These are phyloP conservation scores for Agapanthus africanus DNA, from an alignment of 106 monocot genomes.

Conservation along the genomic window DNA sequence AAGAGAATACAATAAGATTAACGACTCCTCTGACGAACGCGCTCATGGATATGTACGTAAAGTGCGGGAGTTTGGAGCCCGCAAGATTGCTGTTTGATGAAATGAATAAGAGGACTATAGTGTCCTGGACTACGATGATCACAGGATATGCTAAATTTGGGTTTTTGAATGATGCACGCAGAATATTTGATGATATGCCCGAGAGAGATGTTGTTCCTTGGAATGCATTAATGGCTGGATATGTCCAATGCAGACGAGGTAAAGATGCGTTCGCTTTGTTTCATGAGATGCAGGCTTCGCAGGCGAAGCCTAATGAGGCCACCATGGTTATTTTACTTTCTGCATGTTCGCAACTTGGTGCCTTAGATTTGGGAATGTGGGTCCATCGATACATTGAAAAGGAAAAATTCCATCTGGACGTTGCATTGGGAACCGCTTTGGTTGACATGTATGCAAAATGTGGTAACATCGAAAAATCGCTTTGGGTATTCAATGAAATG, in stretches of 20 bases:
- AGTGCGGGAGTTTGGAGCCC: conserved; percentile 35
- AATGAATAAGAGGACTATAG: conserved; percentile 21
- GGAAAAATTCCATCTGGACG: conserved; percentile 13
- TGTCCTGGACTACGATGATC: conserved; percentile 62
- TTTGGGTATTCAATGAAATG: conserved; percentile 28
- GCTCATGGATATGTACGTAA: conserved; percentile 59
- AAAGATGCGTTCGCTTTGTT: conserved; percentile 43
- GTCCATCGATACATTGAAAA: conserved; percentile 33
- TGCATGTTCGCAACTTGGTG: conserved; percentile 40
- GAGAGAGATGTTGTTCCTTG: conserved; percentile 45
- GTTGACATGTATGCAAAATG: conserved; percentile 71
- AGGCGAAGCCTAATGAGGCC: conserved; percentile 29
- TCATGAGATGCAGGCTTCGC: conserved; percentile 39
- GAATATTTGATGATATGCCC: conserved; percentile 45
- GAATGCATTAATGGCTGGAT: conserved; percentile 58
- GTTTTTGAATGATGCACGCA: conserved; percentile 22
- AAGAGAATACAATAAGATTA: conserved; percentile 24
- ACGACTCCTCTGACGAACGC: conserved; percentile 36
- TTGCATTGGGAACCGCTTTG: conserved; percentile 37
- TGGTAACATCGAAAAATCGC: conserved; percentile 30
- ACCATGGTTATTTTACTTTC: conserved; percentile 43
- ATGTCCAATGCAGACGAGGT: conserved; percentile 21
- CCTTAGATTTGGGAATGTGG: conserved; percentile 42
- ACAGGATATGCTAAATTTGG: conserved; percentile 44
- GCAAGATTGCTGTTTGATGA: conserved; percentile 32